Conservation (phyloP, 1,284 basidiomycete genomes). For the Inonotus obliquus region DNA sequence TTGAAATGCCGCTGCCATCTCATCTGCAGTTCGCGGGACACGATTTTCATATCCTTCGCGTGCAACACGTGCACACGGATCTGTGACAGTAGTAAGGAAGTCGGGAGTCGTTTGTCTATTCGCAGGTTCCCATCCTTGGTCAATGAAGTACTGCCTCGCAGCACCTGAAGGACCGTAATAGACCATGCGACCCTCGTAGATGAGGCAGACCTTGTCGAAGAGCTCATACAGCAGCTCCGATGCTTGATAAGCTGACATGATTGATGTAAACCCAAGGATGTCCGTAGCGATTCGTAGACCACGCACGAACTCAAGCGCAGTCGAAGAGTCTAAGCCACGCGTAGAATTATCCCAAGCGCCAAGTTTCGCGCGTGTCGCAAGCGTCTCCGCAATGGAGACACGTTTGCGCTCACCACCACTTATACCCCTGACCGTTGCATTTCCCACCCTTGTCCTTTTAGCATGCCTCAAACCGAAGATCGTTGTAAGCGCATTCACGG, state of each 20-base stretch:
- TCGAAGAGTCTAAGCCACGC: constrained; percentile 51
- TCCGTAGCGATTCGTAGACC: constrained; percentile 53
- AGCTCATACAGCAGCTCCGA: constrained; percentile 42
- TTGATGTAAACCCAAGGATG: constrained; percentile 41
- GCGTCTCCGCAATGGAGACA: constrained; percentile 69
- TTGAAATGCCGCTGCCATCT: constrained; percentile 46
- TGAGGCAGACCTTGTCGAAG: constrained; percentile 62
- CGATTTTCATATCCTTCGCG: constrained; percentile 41
- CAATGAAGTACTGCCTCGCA: constrained; percentile 56
- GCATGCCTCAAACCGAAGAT: constrained; percentile 42
- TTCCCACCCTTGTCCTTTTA: constrained; percentile 40
- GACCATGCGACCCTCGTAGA: constrained; percentile 59
- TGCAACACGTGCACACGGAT: constrained; percentile 51
- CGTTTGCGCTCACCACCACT: constrained; percentile 63
- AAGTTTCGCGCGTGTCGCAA: constrained; percentile 55
- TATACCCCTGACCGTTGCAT: constrained; percentile 40
- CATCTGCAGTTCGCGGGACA: constrained; percentile 56
- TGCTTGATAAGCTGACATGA: constrained; percentile 62
- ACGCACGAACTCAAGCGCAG: constrained; percentile 54
- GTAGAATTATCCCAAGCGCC: constrained; percentile 67
- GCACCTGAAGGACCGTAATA: constrained; percentile 52
- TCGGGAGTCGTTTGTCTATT: constrained; percentile 45
- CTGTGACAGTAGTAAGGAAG: constrained; percentile 41
- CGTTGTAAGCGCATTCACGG: constrained; percentile 34
- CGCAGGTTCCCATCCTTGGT: constrained; percentile 55